These are phyloP conservation scores for Tylopilus felleus DNA, from an alignment of 768 basidiomycete species.

Conservation along the genomic window DNA sequence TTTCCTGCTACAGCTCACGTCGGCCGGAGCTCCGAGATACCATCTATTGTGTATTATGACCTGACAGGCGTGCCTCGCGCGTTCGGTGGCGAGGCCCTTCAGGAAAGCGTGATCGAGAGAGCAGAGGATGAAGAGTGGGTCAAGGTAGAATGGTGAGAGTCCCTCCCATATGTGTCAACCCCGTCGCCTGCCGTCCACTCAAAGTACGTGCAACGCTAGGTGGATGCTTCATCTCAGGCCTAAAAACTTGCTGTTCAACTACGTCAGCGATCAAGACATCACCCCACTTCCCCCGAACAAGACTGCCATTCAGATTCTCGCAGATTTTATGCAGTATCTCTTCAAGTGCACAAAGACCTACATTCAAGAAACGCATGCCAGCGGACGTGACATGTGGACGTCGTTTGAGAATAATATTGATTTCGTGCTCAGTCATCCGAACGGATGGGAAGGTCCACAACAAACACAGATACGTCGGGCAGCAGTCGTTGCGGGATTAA, in stretches of 20 bases:
- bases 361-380: constrained; percentile 44
- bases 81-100: constrained; percentile 44
- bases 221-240: constrained; percentile 38
- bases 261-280: constrained; percentile 33
- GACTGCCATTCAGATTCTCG: constrained; percentile 41
- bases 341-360: constrained; percentile 41
- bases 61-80: constrained; percentile 37
- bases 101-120: constrained; percentile 35
- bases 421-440: constrained; percentile 47
- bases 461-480: constrained; percentile 44
- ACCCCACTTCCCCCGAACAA: constrained; percentile 43
- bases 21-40: constrained; percentile 50
- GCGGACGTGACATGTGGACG: constrained; percentile 39
- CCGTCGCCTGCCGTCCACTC: constrained; percentile 1
- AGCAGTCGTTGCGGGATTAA: constrained; percentile 39
- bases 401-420: constrained; percentile 41
- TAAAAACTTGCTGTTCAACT: constrained; percentile 15
- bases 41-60: constrained; percentile 48
- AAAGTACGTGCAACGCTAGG: constrained; percentile 16
- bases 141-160: constrained; percentile 32
- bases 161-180: not conserved
- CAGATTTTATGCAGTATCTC: constrained; percentile 49
- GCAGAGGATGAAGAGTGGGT: constrained; percentile 38
- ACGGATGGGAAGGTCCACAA: constrained; percentile 46
- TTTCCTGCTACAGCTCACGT: constrained; percentile 45